Base-by-base conservation (phyloP, 805 yeast genomes). In the Saturnispora zaruensis region DNA sequence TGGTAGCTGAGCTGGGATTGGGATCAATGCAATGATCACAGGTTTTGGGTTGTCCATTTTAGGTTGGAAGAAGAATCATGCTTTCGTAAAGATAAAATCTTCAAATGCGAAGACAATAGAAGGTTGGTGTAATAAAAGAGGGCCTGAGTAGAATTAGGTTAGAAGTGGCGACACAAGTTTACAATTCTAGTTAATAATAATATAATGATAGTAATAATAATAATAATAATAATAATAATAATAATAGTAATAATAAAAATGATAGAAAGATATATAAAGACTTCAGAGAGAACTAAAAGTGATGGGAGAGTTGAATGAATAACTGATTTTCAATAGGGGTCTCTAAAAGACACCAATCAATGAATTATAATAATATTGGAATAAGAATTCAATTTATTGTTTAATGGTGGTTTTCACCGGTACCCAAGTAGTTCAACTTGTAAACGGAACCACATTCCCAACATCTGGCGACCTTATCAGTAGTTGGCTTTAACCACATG, bases 371-470 rank as follows among this genome's bases (percentile, higher is more conserved):
- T 14, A 28, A 40, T 21, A 28, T 26, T 20, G 41, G 25, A 41
- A 33, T 32, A 45, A 23, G 37, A 26, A 25, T 4, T 21, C 26
- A 34, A 33, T 30, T 45, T 36, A 37, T 75, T 14, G 41, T 37
- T 41, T 53, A 78, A 67, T 79, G 82, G 66, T 74, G 77, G 66
- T 78, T 82, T 62, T 73, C 80, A 50, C 66, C 68, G n/a, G 81
- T 84, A 71, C 96, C 97, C 63, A 90, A 77, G 73, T 82, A 84
- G 73, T 89, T 86, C 62, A 90, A 73, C 65, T 86, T 81, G 78
- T 85, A 91, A 59, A 89, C 96, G 60, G 90, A 84, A 71, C 99
- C 99, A 71, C 98, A 91, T 72, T 93, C 96, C 96, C 96, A 87
- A 75, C 97, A 93, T 82, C 99, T 88, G 59, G 86, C 86, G 54